Conservation (phyloP, 495 filamentous ascomycete genomes). For the Hypoxylon rickii region DNA sequence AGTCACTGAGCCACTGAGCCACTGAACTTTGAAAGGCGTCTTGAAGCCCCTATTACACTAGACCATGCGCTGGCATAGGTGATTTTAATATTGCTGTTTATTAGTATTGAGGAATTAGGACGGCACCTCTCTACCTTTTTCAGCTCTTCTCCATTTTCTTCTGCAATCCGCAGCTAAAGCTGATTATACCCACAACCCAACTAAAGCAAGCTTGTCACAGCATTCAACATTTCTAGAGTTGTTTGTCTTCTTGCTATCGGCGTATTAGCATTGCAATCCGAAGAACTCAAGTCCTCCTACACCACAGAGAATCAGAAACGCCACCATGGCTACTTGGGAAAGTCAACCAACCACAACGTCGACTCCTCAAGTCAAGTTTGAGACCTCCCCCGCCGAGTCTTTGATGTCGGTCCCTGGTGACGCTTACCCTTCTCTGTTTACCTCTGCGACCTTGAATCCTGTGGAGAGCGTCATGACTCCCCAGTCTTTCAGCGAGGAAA, state of each 20-base stretch:
- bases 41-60: slow-evolving; percentile 8
- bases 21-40: too few species aligned
- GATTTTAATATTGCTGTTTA: slow-evolving; percentile 31
- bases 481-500: slow-evolving; percentile 43
- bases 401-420: slow-evolving; percentile 58
- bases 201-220: slow-evolving; percentile 8
- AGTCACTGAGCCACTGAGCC: too few species aligned
- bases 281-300: slow-evolving; percentile 46
- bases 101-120: slow-evolving; percentile 50
- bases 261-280: slow-evolving; percentile 10
- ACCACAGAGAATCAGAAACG: slow-evolving; percentile 13
- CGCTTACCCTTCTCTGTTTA: slow-evolving; percentile 56
- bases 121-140: slow-evolving; percentile 46
- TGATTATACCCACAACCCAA: too few species aligned
- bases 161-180: slow-evolving; percentile 9
- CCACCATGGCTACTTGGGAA: slow-evolving; percentile 48
- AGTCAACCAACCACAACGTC: slow-evolving; percentile 36
- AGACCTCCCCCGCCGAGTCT: slow-evolving; percentile 56
- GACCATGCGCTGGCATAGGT: slow-evolving; percentile 29
- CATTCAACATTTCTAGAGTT: not conserved
- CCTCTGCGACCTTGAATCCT: slow-evolving; percentile 42
- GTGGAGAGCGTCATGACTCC: slow-evolving; percentile 53
- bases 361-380: slow-evolving; percentile 52
- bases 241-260: slow-evolving; percentile 8
- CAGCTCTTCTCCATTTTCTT: slow-evolving; percentile 21